A percentile compares a stretch with the other conserved stretches of the same genome.
phyloP scores from a whole-genome alignment of 306 rosid genomes.

The peach (Prunus persica) region DNA sequence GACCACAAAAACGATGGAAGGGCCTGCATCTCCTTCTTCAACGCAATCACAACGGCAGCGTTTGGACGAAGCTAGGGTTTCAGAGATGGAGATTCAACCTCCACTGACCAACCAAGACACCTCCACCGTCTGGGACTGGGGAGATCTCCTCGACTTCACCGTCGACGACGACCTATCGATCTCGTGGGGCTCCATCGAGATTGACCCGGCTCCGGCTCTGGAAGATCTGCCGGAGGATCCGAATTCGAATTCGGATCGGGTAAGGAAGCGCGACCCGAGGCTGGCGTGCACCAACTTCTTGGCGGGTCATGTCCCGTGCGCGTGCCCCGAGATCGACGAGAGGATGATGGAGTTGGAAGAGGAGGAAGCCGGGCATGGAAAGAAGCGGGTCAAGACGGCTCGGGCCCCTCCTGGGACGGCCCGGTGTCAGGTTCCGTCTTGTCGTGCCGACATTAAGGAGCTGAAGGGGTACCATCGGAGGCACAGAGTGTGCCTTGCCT shows the following conservation, averaged over 20 bases:
- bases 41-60: neutral
- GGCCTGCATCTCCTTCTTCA: slow-evolving; percentile 3
- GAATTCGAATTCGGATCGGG: slow-evolving; percentile 16
- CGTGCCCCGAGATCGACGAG: slow-evolving; percentile 89
- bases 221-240: slow-evolving; percentile 7
- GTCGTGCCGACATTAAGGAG: slow-evolving; percentile 73
- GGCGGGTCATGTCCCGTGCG: slow-evolving; percentile 90
- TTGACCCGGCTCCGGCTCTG: slow-evolving; percentile 7
- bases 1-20: slow-evolving; percentile 11
- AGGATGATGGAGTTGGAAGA: slow-evolving; percentile 45
- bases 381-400: slow-evolving; percentile 56
- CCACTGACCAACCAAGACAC: slow-evolving; percentile 17
- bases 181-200: slow-evolving; percentile 13
- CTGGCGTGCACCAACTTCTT: slow-evolving; percentile 73
- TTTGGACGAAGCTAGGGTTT: neutral
- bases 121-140: slow-evolving; percentile 54
- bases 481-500: slow-evolving; percentile 83
- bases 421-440: slow-evolving; percentile 84
- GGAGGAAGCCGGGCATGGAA: slow-evolving; percentile 55
- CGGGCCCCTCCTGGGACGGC: slow-evolving; percentile 42
- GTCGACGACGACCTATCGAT: slow-evolving; percentile 32
- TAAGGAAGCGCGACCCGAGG: slow-evolving; percentile 91
- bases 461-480: slow-evolving; percentile 89
- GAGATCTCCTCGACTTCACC: slow-evolving; percentile 54
- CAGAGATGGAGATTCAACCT: slow-evolving; percentile 36